A percentile compares a stretch with the other conserved stretches of the same genome.
Evolutionary conservation across 352 stramenopile genomes (phyloP).

Genomic region (Phytophthora agathidicida): DNA sequence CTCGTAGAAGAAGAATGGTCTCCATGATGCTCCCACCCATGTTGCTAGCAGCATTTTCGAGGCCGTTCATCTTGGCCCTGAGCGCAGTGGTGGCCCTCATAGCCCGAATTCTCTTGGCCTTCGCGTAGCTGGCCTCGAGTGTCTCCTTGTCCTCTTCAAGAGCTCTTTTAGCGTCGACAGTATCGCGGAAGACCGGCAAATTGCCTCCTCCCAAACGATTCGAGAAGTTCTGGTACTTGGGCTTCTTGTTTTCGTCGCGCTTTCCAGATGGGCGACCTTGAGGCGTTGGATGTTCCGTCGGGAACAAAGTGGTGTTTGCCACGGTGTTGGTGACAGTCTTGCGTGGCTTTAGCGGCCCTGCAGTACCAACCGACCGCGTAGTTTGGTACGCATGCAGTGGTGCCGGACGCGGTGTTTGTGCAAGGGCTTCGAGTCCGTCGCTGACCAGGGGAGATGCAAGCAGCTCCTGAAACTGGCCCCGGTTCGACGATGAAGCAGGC

Average conservation of each 20-base stretch:
- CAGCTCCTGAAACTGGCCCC: not conserved
- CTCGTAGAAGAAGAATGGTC: not conserved
- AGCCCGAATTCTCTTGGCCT: not conserved
- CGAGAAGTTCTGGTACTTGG: no score
- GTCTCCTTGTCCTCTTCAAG: not conserved
- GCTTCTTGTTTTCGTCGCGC: not conserved
- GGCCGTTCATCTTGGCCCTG: not conserved
- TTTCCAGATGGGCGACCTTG: not conserved
- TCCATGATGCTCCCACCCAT: not conserved
- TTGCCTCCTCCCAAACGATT: no score
- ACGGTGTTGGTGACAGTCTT: not conserved
- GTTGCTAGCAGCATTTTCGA: not conserved
- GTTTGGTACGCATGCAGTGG: not conserved
- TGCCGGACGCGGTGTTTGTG: not conserved
- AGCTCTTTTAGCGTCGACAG: not conserved
- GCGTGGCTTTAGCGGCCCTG: no score
- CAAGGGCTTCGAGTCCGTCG: slow-evolving; percentile 1
- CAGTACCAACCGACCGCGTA: not conserved
- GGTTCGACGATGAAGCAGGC: not conserved
- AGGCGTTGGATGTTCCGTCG: not conserved
- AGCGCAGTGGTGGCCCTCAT: not conserved
- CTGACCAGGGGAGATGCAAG: not conserved
- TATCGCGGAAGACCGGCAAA: not conserved
- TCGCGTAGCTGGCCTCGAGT: not conserved
- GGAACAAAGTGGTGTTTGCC: no score